Evolutionary conservation across 208 protist genomes (phyloP).

Genomic region (Angomonas deanei): DNA sequence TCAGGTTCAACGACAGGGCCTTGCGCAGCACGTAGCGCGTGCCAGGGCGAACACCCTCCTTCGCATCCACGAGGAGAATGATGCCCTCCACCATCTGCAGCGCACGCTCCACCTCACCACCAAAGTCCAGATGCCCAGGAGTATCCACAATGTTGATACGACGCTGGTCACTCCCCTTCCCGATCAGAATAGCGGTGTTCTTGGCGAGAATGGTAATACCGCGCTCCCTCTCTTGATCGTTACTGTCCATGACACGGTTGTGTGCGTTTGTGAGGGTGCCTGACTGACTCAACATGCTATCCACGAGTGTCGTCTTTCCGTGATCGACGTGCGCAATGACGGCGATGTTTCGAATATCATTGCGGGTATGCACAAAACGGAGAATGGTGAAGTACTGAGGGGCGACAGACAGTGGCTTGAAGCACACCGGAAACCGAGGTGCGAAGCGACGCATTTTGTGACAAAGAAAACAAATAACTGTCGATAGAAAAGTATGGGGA

Average conservation of each 20-base stretch:
- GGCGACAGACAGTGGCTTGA: background rate
- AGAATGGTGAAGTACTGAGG: background rate
- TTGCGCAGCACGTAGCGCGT: constrained; percentile 98
- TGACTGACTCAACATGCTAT: constrained; percentile 92
- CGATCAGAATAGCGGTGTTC: constrained; percentile 86
- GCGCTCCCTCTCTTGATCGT: constrained; percentile 94
- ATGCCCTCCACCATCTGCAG: constrained; percentile 97
- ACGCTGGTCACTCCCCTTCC: constrained; percentile 34
- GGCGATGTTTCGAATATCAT: constrained; percentile 93
- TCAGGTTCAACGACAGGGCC: constrained; percentile 90
- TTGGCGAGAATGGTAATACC: constrained; percentile 98
- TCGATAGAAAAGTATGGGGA: too few relatives aligned
- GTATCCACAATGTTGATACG: constrained; percentile 98
- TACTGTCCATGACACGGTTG: constrained; percentile 96
- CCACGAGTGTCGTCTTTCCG: constrained; percentile 97
- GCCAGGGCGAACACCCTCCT: constrained; percentile 95
- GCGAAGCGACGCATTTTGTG: background rate
- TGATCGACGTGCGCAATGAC: constrained; percentile 98
- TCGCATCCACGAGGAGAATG: constrained; percentile 93
- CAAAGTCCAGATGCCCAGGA: constrained; percentile 97
- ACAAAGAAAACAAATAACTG: background rate
- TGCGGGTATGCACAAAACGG: constrained; percentile 45
- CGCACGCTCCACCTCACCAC: constrained; percentile 96
- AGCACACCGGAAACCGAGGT: background rate
- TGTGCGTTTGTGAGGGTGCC: constrained; percentile 73